These are phyloP conservation scores for Ophiostoma piceae DNA, from an alignment of 2,329 filamentous ascomycete genomes.

Conservation along the genomic window DNA sequence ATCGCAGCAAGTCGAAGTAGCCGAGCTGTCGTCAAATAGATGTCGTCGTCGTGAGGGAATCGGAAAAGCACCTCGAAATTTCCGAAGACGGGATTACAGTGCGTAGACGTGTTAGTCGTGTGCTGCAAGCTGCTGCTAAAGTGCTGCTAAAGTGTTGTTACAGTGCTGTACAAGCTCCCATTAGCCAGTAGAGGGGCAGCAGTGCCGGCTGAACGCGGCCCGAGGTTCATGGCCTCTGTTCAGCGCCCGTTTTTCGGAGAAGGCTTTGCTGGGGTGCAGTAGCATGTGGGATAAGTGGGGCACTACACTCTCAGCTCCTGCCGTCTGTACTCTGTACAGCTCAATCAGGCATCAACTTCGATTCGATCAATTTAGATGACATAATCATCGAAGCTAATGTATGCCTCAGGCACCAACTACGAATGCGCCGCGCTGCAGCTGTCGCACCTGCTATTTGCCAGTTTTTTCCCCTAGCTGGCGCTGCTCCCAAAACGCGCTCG, in stretches of 20 bases:
- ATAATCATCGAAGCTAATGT: neutral
- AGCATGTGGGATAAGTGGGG: constrained; percentile 10
- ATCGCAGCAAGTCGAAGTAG: neutral
- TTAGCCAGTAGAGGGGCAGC: constrained; percentile 10
- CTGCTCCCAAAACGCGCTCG: constrained; percentile 14
- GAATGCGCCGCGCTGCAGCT: constrained; percentile 14
- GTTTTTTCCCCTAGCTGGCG: constrained; percentile 3
- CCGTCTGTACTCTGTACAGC: neutral
- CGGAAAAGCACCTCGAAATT: constrained; percentile 15
- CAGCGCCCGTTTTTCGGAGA: constrained; percentile 33
- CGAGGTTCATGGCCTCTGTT: constrained; percentile 34
- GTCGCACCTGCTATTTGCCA: neutral
- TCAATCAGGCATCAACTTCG: constrained; percentile 1
- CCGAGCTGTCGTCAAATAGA: neutral
- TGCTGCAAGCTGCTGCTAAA: neutral
- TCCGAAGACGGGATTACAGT: constrained; percentile 18
- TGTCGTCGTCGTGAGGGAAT: neutral
- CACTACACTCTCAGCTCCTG: neutral
- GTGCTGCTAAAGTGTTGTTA: neutral
- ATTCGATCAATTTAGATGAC: neutral
- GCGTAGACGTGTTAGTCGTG: neutral
- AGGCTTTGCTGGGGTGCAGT: constrained; percentile 16
- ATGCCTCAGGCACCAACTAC: constrained; percentile 3
- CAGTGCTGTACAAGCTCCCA: neutral
- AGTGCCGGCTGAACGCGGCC: constrained; percentile 38